Conservation (phyloP, 495 filamentous ascomycete genomes). For the Trichoderma parareesei region DNA sequence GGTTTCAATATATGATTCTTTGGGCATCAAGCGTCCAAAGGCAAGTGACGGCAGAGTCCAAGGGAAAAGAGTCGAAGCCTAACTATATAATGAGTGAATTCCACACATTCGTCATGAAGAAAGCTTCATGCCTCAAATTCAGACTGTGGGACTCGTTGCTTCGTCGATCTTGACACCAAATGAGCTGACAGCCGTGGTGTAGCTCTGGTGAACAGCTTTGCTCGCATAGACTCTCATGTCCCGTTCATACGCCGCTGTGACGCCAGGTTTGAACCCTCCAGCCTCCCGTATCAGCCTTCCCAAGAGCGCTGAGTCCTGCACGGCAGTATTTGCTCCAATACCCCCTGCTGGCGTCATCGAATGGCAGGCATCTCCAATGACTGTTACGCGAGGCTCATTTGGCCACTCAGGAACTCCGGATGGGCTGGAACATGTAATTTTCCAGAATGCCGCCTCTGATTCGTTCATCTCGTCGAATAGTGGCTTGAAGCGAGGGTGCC, state of each 20-base stretch:
- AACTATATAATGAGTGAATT: not conserved
- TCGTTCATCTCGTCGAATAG: slow-evolving; percentile 45
- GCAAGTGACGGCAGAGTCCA: too few species aligned
- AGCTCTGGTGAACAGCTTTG: slow-evolving; percentile 39
- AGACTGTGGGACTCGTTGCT: slow-evolving; percentile 22
- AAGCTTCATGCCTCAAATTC: not conserved
- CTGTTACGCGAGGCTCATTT: slow-evolving; percentile 45
- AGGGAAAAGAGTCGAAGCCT: too few species aligned
- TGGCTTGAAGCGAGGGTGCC: slow-evolving; percentile 41
- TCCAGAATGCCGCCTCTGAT: slow-evolving; percentile 46
- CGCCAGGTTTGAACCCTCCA: slow-evolving; percentile 31
- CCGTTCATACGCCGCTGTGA: slow-evolving; percentile 45
- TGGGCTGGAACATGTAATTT: slow-evolving; percentile 47
- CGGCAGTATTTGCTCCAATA: slow-evolving; percentile 51
- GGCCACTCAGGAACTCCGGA: slow-evolving; percentile 41
- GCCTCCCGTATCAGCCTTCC: slow-evolving; percentile 37
- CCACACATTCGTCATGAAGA: not conserved
- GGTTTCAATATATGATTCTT: too few species aligned
- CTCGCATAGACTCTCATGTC: slow-evolving; percentile 49
- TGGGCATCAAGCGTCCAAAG: too few species aligned
- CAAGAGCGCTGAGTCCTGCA: slow-evolving; percentile 42
- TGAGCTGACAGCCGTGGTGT: slow-evolving; percentile 27
- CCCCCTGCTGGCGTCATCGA: slow-evolving; percentile 55
- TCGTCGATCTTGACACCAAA: slow-evolving; percentile 37
- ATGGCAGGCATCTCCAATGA: slow-evolving; percentile 54